phyloP scores from a whole-genome alignment of 176 grass and related monocot species.

The Eragrostis curvula region DNA sequence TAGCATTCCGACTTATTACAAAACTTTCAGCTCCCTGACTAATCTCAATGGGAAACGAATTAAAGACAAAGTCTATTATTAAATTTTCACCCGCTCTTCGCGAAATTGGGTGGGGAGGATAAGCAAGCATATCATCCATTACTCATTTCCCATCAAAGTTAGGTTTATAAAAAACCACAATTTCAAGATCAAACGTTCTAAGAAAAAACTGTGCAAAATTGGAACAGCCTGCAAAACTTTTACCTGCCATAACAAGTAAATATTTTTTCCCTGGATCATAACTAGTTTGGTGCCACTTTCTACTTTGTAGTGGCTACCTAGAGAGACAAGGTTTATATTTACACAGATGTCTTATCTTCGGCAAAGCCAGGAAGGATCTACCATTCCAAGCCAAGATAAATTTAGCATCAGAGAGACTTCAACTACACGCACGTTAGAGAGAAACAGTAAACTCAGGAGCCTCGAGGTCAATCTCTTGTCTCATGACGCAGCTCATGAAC shows the following conservation, averaged over 20 bases:
- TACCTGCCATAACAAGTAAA: background rate
- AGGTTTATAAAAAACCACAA: no score
- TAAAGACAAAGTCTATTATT: no score
- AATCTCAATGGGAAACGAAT: no score
- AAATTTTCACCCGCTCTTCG: no score
- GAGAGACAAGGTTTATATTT: background rate
- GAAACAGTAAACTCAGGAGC: constrained; percentile 75
- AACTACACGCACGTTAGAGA: constrained; percentile 45
- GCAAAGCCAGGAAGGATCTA: constrained; percentile 15
- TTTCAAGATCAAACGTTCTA: no score
- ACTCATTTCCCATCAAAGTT: no score
- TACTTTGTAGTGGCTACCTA: background rate
- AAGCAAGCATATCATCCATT: no score
- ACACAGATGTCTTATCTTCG: background rate
- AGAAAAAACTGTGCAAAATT: no score
- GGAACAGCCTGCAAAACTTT: background rate
- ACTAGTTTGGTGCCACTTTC: background rate
- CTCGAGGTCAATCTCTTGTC: constrained; percentile 79
- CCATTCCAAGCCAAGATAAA: background rate
- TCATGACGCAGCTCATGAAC: constrained; percentile 93
- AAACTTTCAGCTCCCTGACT: no score
- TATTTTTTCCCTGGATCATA: background rate
- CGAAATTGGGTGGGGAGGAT: no score
- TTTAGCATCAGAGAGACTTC: constrained; percentile 5
- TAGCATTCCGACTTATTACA: no score